Base-by-base conservation (phyloP, 306 rosid species). In the Pterocarpus santalinus region DNA sequence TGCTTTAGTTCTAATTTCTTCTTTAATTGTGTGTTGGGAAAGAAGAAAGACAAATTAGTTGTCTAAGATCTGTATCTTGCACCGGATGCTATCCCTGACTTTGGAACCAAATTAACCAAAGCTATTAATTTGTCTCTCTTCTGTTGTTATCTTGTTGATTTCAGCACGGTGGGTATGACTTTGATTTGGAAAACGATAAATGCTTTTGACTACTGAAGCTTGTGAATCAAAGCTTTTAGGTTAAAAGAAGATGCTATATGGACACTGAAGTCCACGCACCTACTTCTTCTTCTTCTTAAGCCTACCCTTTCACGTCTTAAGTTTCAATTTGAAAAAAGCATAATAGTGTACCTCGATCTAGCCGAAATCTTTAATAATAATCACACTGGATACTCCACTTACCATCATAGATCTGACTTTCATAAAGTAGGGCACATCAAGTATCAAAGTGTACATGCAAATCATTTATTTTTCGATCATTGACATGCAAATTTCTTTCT, bases 181-280 rank as follows among this genome's bases (percentile, higher is more conserved):
- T 78, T 84, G 83, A 32, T 22, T 22, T 22, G 28, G 28, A 22
- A 81, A 82, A 73, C 33, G 33, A 30, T 33, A 90, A 56, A 15
- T 36, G 38, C 77, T 88, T 87, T 91, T 82, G 84, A 79, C 90
- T 36, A 84, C 47, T 46, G 75, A 44, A 80, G 77, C 58, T 65
- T 34, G 85, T 77, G 87, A 87, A 85, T 85, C 33, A 38, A 88
- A 82, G 84, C 90, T 88, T 92, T 95, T 95, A 85, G 94, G 96
- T 91, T 91, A 90, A 93, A 93, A 91, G 95, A 64, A 73, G 73
- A 66, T 73, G 88, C 81, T 89, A 53, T 87, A 52, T 58, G 82
- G 84, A 90, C 97, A 81, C 93, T 91, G 95, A 95, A 91, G 95
- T 93, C 97, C 97, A 93, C 94, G 90, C 86, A 85, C 84, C 90